phyloP scores from a whole-genome alignment of 2,329 filamentous ascomycete species.

The Immersiporthe knoxdaviesiana region DNA sequence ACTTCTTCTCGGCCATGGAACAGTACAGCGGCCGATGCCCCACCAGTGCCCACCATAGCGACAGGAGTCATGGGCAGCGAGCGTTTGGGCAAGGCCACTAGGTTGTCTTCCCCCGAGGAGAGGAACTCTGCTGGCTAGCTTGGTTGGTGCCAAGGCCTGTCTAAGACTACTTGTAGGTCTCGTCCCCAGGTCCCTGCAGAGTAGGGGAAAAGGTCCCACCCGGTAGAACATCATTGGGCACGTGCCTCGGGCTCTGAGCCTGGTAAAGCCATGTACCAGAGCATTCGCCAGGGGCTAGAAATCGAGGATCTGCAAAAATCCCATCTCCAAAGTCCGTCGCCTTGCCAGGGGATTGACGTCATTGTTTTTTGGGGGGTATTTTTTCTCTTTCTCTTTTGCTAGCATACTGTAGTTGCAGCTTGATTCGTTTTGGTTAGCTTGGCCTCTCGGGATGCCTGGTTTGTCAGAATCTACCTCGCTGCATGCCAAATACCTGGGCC shows the following conservation, averaged over 20 bases:
- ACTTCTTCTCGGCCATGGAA: background rate
- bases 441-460: background rate
- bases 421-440: background rate
- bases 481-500: background rate
- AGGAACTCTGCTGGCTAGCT: background rate
- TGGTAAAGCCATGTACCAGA: background rate
- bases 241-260: background rate
- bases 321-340: background rate
- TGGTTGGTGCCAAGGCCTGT: background rate
- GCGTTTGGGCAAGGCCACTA: background rate
- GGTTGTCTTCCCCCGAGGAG: background rate
- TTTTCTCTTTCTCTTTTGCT: background rate
- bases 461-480: background rate
- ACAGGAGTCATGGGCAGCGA: no score
- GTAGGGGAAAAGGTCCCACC: background rate
- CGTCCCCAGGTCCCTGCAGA: background rate
- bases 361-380: background rate
- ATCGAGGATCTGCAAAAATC: slow-evolving; percentile 1
- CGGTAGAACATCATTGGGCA: background rate
- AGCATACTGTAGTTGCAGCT: background rate
- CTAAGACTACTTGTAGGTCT: background rate
- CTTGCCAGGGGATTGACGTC: background rate
- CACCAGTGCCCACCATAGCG: background rate
- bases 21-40: no score
- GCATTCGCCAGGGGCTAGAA: background rate